Conservation (phyloP, 495 filamentous ascomycete genomes). For the Terfezia boudieri region DNA sequence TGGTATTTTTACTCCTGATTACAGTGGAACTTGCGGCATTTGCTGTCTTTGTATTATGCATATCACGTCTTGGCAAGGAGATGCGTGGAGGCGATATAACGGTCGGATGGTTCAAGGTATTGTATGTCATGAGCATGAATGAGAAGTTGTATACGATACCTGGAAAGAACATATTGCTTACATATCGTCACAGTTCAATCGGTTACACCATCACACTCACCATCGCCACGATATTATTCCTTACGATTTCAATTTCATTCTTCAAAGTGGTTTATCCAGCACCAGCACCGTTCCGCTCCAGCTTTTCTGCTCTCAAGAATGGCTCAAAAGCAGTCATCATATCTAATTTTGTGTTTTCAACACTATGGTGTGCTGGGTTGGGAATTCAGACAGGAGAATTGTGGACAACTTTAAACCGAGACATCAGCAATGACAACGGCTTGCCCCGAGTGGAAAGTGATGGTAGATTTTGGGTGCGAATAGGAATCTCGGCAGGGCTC, state of each 20-base stretch:
- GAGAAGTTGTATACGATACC: neutral
- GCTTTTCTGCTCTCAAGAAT: neutral
- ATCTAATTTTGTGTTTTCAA: neutral
- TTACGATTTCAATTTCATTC: neutral
- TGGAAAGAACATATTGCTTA: neutral
- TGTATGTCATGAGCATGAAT: neutral
- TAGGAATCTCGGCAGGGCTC: neutral
- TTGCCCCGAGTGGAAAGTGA: neutral
- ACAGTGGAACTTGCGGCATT: neutral
- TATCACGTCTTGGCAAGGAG: neutral
- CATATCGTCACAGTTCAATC: neutral
- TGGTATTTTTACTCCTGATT: neutral
- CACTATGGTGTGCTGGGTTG: neutral
- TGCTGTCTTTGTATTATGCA: neutral
- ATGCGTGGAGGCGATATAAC: neutral
- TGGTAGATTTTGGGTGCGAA: neutral
- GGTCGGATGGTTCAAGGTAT: neutral
- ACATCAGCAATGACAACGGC: neutral
- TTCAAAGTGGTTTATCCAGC: neutral
- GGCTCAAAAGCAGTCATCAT: neutral
- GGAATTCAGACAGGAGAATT: neutral
- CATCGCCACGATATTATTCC: neutral
- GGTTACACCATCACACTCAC: neutral
- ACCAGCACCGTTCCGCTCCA: neutral
- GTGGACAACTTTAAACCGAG: neutral